Base-by-base conservation (phyloP, 352 stramenopile species). In the Blastocystis sp. region DNA sequence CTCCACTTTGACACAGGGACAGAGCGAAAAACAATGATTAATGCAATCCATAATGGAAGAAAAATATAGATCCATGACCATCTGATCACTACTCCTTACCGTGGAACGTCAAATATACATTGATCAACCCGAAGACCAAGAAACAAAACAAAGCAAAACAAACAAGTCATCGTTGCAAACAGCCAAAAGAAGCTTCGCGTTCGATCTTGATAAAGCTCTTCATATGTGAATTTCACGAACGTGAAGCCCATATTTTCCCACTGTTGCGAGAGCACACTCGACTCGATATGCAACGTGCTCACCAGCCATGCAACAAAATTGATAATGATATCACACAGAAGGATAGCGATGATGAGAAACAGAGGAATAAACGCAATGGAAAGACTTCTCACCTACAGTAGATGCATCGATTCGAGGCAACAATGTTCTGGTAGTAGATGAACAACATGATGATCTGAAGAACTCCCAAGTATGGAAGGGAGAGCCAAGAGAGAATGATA, bases 211-310 rank as follows among this genome's bases (percentile, higher is more conserved):
- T 80, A 80, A 11, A 80, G 70, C 23, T 62, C 15, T 45, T 80
- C 70, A 39, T 80, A 80, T 37, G 70, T 80, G 45, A 80, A 80
- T 41, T 80, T 80, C 3, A 80, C 70, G 50, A 80, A 80, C 26
- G 70, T 80, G 70, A 61, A 80, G 18, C 70, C 70, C 70, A 80
- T 80, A 39, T 80, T 80, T 53, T 80, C 70, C 70, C 70, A 80
- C 70, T 80, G 70, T 1, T 80, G 70, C 0, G 70, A 61, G 26
- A 80, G 50, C 34, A 80, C 50, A 5, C 70, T 39, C 39, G 11
- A 18, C 45, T 80, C 70, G 50, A 80, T 62, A 39, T 80, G 23
- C 6, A 80, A 39, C 26, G 53, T 39, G 50, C 23, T 80, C 18
- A 54, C 70, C 15, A 80, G 70, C 70, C 70, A 80, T 7, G 70